Evolutionary conservation across 305 asterid species (phyloP), one percentile per base, ranked within the genome.

Genomic region (Fraxinus angustifolia): DNA sequence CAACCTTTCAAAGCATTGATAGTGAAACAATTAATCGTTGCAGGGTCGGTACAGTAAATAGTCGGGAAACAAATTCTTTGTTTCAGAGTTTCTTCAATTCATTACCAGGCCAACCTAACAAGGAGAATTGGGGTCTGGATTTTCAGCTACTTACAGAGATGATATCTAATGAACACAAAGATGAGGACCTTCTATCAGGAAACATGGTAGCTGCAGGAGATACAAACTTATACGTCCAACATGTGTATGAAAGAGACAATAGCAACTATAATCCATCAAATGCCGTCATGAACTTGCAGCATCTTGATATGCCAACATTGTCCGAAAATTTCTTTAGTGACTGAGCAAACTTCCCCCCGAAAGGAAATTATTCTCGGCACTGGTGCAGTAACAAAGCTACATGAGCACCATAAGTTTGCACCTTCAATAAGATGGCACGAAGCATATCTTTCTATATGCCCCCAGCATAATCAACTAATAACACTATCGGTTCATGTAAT

Each of bases 1-100:
- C 83, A 38, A 70, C 78, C 78, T 80, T 79, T 76, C 77, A 83
- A 8, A 78, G 75, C 80, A 75, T 79, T 38, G 58, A 4, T 8
- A 62, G 30, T 21, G 58, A 33, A 28, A 34, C 53, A 58, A 42
- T 56, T 33, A 31, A 75, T 23, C 62, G 50, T 17, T 10, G 40
- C 17, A 53, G 19, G 40, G 5, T 35, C 2, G 71, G 40, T 10
- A 40, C 34, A 73, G 2, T 4, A 21, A 80, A 62, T 19, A 36
- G 48, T 48, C 56, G 10, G 75, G 56, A 26, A 21, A 62, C 62
- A 21, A 78, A 72, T 30, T 78, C 78, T 58, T 58, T 36, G 19
- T 38, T 73, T 31, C 42, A 42, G 35, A 67, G 40, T 78, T 23
- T 35, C 50, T 42, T 11, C 19, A 6, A 14, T 56, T 35, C 81